Evolutionary conservation across 2,329 filamentous ascomycete genomes (phyloP).

Genomic region (Colletotrichum costaricense): DNA sequence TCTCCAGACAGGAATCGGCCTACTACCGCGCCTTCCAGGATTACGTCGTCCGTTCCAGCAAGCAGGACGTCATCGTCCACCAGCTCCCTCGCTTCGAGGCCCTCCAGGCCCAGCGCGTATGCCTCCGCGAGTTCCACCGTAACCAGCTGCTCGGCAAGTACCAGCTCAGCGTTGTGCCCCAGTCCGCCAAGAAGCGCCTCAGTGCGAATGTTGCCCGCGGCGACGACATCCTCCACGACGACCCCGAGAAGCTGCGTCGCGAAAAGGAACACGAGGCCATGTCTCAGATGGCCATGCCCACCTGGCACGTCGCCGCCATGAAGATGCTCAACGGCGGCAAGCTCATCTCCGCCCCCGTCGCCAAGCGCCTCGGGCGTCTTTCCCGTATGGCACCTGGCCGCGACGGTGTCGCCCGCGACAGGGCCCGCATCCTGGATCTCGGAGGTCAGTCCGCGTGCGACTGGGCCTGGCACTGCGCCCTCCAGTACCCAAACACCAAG

Average conservation of each 20-base stretch:
- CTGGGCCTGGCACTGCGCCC: constrained; percentile 95
- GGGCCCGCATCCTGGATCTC: constrained; percentile 83
- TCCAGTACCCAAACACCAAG: constrained; percentile 85
- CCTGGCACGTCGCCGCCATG: constrained; percentile 71
- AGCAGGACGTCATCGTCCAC: constrained; percentile 84
- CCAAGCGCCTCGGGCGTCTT: constrained; percentile 69
- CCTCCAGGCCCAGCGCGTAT: constrained; percentile 84
- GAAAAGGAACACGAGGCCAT: constrained; percentile 87
- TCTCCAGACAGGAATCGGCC: constrained; percentile 74
- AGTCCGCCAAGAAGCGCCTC: constrained; percentile 77
- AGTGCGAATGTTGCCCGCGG: constrained; percentile 79
- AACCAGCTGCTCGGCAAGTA: constrained; percentile 88
- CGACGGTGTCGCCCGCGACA: constrained; percentile 58
- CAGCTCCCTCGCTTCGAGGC: constrained; percentile 88
- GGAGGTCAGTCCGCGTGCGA: constrained; percentile 87
- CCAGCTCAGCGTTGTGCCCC: constrained; percentile 77
- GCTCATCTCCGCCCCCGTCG: constrained; percentile 72
- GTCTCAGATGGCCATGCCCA: constrained; percentile 72
- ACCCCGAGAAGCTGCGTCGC: constrained; percentile 70
- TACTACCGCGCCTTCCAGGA: constrained; percentile 91
- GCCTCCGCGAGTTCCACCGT: constrained; percentile 77
- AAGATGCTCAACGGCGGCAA: constrained; percentile 73
- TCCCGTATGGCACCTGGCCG: constrained; percentile 59
- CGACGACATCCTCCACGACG: constrained; percentile 72
- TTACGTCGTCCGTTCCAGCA: constrained; percentile 73